Conservation (phyloP, 1,139 yeast species). For the Cylindricascospora bacillispora region DNA sequence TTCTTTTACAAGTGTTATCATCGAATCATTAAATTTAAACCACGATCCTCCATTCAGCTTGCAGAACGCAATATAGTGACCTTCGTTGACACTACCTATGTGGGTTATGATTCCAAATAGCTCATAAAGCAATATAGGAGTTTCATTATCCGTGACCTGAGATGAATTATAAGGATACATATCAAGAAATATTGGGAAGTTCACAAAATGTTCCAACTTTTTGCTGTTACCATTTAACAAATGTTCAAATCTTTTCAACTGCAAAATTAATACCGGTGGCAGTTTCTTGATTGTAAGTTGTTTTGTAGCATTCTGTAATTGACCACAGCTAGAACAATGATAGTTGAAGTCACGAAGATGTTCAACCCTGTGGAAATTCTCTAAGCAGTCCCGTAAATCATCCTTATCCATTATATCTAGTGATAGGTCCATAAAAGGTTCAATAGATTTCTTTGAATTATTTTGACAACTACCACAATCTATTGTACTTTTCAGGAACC, state of each 20-base stretch:
- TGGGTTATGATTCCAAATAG: slow-evolving; percentile 80
- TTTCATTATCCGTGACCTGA: slow-evolving; percentile 9
- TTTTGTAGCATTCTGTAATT: slow-evolving; percentile 54
- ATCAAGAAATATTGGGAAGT: slow-evolving; percentile 60
- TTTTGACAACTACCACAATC: slow-evolving; percentile 58
- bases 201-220: slow-evolving; percentile 65
- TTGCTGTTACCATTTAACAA: slow-evolving; percentile 36
- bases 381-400: slow-evolving; percentile 50
- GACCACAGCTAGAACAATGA: slow-evolving; percentile 53
- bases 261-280: slow-evolving; percentile 73
- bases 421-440: slow-evolving; percentile 84
- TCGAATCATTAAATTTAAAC: slow-evolving; percentile 86
- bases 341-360: slow-evolving; percentile 55
- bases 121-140: slow-evolving; percentile 44
- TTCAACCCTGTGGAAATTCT: slow-evolving; percentile 66
- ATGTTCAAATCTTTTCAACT: slow-evolving; percentile 81
- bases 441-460: slow-evolving; percentile 51
- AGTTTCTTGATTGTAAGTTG: slow-evolving; percentile 52
- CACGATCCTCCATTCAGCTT: slow-evolving; percentile 63
- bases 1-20: slow-evolving; percentile 54
- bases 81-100: slow-evolving; percentile 85
- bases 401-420: slow-evolving; percentile 44
- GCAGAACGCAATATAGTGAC: slow-evolving; percentile 77
- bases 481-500: slow-evolving; percentile 61
- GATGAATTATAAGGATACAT: slow-evolving; percentile 45